phyloP scores from a whole-genome alignment of 1,284 basidiomycete species.

The Phellinidium pouzarii region DNA sequence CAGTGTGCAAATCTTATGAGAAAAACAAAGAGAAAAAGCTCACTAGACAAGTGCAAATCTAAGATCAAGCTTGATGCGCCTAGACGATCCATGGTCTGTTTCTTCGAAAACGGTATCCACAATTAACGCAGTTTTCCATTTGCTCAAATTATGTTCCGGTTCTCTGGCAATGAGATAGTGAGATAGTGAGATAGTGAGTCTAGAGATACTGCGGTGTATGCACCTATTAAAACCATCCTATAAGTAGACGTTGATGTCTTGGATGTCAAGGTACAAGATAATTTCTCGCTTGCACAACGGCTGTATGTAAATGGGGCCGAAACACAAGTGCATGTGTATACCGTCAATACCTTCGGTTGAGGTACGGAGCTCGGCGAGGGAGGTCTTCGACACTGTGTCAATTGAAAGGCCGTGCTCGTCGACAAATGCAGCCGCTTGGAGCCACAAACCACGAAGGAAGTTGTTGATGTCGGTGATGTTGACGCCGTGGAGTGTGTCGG shows the following conservation, averaged over 20 bases:
- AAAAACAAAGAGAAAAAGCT: slow-evolving; percentile 14
- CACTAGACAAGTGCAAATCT: slow-evolving; percentile 25
- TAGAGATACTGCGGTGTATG: too few relatives aligned
- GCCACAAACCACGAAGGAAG: slow-evolving; percentile 28
- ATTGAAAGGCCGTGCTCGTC: slow-evolving; percentile 10
- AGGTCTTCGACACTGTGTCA: slow-evolving; percentile 19
- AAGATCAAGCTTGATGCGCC: slow-evolving; percentile 24
- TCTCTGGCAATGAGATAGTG: background rate
- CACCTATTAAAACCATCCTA: slow-evolving; percentile 23
- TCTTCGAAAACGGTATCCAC: slow-evolving; percentile 24
- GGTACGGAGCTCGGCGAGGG: slow-evolving; percentile 26
- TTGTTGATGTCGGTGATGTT: slow-evolving; percentile 27
- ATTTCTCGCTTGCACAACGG: slow-evolving; percentile 29
- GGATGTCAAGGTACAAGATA: slow-evolving; percentile 27
- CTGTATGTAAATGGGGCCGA: slow-evolving; percentile 27
- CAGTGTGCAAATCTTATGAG: background rate
- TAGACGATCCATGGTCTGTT: slow-evolving; percentile 22
- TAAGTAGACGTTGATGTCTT: slow-evolving; percentile 26
- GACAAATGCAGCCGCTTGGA: slow-evolving; percentile 27
- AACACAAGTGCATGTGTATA: slow-evolving; percentile 25
- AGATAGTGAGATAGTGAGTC: background rate
- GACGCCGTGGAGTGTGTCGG: slow-evolving; percentile 24
- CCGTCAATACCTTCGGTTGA: slow-evolving; percentile 16
- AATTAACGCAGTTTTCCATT: slow-evolving; percentile 29
- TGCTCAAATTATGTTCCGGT: slow-evolving; percentile 10